Conservation (phyloP, 78 protist genomes). For the Dictyostelium firmibasis region DNA sequence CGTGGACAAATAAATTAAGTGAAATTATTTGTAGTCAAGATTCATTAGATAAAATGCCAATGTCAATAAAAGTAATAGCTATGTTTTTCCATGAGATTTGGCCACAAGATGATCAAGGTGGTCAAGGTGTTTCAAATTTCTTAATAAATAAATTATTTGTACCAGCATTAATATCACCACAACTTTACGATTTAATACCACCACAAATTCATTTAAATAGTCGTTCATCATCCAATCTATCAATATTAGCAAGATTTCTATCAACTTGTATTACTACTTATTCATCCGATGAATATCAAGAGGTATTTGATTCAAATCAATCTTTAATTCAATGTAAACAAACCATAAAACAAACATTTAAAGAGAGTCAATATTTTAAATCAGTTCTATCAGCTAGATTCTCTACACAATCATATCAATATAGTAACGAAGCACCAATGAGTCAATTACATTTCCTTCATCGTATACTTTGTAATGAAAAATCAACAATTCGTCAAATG, state of each 20-base stretch:
- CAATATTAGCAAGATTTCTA: neutral
- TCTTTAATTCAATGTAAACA: neutral
- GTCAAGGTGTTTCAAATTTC: conserved; percentile 33
- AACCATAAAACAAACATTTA: neutral
- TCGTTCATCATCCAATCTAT: neutral
- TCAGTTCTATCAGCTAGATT: conserved; percentile 29
- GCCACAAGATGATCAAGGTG: conserved; percentile 59
- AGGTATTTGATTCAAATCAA: neutral
- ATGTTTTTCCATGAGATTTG: conserved; percentile 67
- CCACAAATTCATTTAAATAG: conserved; percentile 27
- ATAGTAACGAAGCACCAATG: conserved; percentile 59
- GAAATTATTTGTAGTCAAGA: neutral
- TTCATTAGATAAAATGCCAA: conserved; percentile 40
- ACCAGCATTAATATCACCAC: conserved; percentile 28
- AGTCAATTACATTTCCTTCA: conserved; percentile 45
- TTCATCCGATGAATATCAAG: neutral
- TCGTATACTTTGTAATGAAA: neutral
- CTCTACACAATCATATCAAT: conserved; percentile 45
- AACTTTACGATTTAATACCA: conserved; percentile 26
- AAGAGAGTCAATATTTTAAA: conserved; percentile 45
- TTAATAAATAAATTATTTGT: conserved; percentile 14
- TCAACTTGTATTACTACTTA: conserved; percentile 1
- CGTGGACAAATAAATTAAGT: neutral
- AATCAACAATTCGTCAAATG: neutral
- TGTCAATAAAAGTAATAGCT: conserved; percentile 17